Evolutionary conservation across 2,329 filamentous ascomycete species (phyloP), one percentile per base, ranked within the genome.

Genomic region (Knufia petricola): DNA sequence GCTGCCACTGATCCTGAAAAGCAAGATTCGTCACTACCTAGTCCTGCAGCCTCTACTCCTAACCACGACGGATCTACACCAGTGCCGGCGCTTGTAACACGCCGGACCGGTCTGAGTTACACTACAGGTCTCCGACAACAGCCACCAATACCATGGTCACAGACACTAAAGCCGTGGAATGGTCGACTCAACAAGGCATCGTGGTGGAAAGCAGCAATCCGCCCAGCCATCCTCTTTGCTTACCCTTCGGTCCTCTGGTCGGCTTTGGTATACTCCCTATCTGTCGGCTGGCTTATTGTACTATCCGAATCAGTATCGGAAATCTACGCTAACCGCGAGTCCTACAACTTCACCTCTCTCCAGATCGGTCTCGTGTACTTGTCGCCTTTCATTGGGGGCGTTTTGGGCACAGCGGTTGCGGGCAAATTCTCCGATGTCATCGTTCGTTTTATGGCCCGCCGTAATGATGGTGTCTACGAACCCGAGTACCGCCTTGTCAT

Each of bases 221-320:
- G 90, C 1, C 92, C 90, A 0, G 87, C 96, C 52, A 79, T 95
- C 40, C 75, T 96, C 1, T 94, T 83, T 58, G 78, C 83, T 1
- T 95, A 96, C 60, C 92, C 92, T 0, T 79, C 85, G 0, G 85
- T 96, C 1, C 75, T 95, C 7, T 96, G 89, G 90, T 90, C 86
- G 4, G 72, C 87, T 0, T 72, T 85, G 0, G 79, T 95, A 3
- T 96, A 96, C 63, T 73, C 88, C 0, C 82, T 92, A 58, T 92
- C 88, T 0, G 78, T 96, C 4, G 90, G 90, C 31, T 96, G 90
- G 92, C 75, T 96, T 23, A 95, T 96, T 56, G 88, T 96, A 37
- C 77, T 96, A 1, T 95, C 88, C 0, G 89, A 96, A 65, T 85
- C 84, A 0, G 80, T 96, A 2, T 78, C 87, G 0, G 74, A 84